phyloP scores from a whole-genome alignment of 345 rosid genomes.

The Leavenworthia alabamica region DNA sequence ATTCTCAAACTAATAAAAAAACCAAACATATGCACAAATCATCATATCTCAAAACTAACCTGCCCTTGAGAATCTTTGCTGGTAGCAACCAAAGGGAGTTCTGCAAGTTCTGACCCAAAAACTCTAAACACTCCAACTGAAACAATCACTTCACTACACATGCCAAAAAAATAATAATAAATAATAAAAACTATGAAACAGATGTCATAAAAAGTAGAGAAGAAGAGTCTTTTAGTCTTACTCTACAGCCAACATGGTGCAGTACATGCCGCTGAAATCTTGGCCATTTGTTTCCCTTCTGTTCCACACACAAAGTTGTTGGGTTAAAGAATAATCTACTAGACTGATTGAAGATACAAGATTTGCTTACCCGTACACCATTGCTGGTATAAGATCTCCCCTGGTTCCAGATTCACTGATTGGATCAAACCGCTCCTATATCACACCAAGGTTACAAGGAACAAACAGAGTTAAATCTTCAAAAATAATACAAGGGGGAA shows the following conservation, averaged over 20 bases:
- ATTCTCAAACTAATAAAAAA: too few species aligned
- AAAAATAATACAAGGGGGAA: not conserved
- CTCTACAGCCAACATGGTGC: slow-evolving; percentile 76
- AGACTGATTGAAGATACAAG: not conserved
- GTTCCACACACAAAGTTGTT: slow-evolving; percentile 19
- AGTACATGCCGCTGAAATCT: slow-evolving; percentile 82
- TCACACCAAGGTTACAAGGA: slow-evolving; percentile 5
- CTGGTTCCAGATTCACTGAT: slow-evolving; percentile 51
- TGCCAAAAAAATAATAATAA: too few species aligned
- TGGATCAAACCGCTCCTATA: slow-evolving; percentile 84
- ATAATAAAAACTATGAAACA: not conserved
- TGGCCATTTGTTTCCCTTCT: slow-evolving; percentile 57
- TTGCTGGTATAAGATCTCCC: slow-evolving; percentile 75
- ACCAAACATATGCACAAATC: too few species aligned
- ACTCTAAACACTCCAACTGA: slow-evolving; percentile 73
- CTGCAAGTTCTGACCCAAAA: slow-evolving; percentile 82
- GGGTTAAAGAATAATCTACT: not conserved
- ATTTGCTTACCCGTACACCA: slow-evolving; percentile 72
- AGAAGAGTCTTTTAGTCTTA: too few species aligned
- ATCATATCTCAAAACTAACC: too few species aligned
- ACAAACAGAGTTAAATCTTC: slow-evolving; percentile 13
- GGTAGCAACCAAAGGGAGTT: slow-evolving; percentile 89
- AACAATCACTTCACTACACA: slow-evolving; percentile 73
- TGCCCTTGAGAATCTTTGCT: slow-evolving; percentile 56
- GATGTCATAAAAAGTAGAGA: too few species aligned